Evolutionary conservation across 495 filamentous ascomycete genomes (phyloP).

Genomic region (Hyaloscypha hepaticicola): DNA sequence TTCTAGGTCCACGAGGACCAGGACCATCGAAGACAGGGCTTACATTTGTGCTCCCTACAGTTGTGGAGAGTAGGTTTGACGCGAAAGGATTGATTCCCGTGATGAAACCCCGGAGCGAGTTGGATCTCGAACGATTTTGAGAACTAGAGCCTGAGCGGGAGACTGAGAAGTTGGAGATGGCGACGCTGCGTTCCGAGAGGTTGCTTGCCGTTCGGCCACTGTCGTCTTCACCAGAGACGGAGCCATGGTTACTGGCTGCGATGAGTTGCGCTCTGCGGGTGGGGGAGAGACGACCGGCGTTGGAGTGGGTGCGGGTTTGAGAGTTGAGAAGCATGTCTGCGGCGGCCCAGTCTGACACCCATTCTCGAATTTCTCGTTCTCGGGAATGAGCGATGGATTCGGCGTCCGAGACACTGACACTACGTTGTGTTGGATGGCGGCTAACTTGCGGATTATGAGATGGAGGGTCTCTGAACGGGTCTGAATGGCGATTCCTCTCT

Average conservation of each 20-base stretch:
- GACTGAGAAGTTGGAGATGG: constrained; percentile 14
- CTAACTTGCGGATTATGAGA: background rate
- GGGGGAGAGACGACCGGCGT: constrained; percentile 25
- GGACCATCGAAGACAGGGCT: constrained; percentile 23
- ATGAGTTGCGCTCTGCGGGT: constrained; percentile 27
- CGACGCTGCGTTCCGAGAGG: constrained; percentile 47
- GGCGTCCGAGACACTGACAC: constrained; percentile 1
- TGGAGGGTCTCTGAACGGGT: constrained; percentile 37
- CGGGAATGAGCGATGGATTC: constrained; percentile 25
- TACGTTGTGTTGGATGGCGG: background rate
- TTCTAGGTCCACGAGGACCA: background rate
- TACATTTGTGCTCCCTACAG: constrained; percentile 14
- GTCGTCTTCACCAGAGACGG: constrained; percentile 39
- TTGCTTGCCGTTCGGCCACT: constrained; percentile 57
- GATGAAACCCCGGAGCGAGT: constrained; percentile 31
- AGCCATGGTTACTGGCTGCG: constrained; percentile 18
- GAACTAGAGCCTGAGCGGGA: constrained; percentile 26
- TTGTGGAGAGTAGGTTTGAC: constrained; percentile 9
- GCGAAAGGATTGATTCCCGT: constrained; percentile 27
- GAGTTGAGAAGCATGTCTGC: constrained; percentile 47
- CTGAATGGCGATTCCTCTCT: constrained; percentile 27
- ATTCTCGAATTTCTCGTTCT: constrained; percentile 53
- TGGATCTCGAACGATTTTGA: constrained; percentile 26
- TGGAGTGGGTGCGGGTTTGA: constrained; percentile 22
- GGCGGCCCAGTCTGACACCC: constrained; percentile 60